A percentile compares a stretch with the other conserved stretches of the same genome.
phyloP scores from a whole-genome alignment of 257 asterid species.

The Apocynum venetum region DNA sequence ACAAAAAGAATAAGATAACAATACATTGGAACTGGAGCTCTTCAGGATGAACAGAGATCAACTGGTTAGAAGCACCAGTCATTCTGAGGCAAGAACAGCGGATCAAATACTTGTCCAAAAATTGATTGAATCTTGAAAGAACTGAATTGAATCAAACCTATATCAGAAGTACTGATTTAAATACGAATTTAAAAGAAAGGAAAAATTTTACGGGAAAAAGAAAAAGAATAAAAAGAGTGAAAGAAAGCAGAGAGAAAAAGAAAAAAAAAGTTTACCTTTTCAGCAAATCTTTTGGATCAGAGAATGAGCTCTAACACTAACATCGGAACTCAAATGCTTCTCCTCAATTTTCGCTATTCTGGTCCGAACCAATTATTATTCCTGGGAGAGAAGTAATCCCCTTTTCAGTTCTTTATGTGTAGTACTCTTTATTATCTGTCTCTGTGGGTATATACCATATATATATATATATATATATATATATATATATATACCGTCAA shows the following conservation, averaged over 20 bases:
- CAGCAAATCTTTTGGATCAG: conserved; percentile 11
- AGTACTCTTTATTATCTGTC: not conserved
- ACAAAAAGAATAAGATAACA: not conserved
- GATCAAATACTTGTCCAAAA: not conserved
- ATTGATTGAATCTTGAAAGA: conserved; percentile 1
- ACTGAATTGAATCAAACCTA: conserved; percentile 1
- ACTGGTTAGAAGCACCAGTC: conserved; percentile 40
- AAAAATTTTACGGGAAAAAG: not conserved
- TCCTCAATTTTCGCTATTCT: conserved; percentile 5
- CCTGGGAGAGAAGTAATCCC: not conserved
- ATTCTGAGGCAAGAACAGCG: conserved; percentile 25
- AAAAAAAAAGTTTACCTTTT: not conserved
- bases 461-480: no score
- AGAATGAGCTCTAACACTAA: not conserved
- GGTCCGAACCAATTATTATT: conserved; percentile 2
- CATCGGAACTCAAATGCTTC: conserved; percentile 8
- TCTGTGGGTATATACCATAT: no score
- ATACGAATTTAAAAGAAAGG: not conserved
- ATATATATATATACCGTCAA: no score
- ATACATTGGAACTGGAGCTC: conserved; percentile 67
- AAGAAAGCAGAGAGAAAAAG: not conserved
- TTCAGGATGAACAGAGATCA: conserved; percentile 58
- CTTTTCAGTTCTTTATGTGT: not conserved
- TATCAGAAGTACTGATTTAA: not conserved
- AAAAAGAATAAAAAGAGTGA: not conserved